phyloP scores from a whole-genome alignment of 2,329 filamentous ascomycete genomes.

The Dothideomycetes sp. region DNA sequence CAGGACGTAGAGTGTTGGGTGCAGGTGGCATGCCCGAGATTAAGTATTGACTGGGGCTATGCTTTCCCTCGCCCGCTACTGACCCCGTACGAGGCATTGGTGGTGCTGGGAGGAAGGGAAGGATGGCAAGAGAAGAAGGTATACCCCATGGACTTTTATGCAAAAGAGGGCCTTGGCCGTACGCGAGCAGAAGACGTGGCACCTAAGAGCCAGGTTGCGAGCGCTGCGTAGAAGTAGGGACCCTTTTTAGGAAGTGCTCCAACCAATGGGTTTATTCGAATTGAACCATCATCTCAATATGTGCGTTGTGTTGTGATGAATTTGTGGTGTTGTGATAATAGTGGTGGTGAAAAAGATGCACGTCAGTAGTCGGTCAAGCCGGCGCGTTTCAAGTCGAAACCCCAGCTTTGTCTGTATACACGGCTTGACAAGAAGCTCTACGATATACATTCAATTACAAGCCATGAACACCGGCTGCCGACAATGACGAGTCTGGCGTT shows the following conservation, averaged over 20 bases:
- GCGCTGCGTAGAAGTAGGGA: constrained; percentile 3
- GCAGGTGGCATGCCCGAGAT: constrained; percentile 88
- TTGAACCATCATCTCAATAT: too few species aligned
- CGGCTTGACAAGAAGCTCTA: too few species aligned
- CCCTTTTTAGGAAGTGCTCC: too few species aligned
- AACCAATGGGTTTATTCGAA: too few species aligned
- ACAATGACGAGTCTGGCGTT: constrained; percentile 26
- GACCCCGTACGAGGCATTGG: constrained; percentile 89
- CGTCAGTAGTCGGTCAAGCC: too few species aligned
- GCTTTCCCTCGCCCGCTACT: constrained; percentile 81
- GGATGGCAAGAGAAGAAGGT: constrained; percentile 46
- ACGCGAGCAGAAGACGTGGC: constrained; percentile 42
- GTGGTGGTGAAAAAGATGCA: too few species aligned
- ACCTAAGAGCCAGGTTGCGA: constrained; percentile 11
- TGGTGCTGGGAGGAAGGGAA: constrained; percentile 71
- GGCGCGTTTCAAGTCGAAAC: too few species aligned
- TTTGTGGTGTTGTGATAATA: too few species aligned
- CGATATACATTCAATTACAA: too few species aligned
- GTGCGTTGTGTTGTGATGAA: too few species aligned
- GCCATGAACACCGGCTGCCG: too few species aligned
- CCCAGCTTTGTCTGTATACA: too few species aligned
- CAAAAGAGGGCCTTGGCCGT: constrained; percentile 78
- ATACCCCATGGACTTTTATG: constrained; percentile 99
- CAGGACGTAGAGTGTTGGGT: constrained; percentile 93
- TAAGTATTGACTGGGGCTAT: constrained; percentile 99